Conservation (phyloP, 768 basidiomycete species). For the Boletus rubescentipes region DNA sequence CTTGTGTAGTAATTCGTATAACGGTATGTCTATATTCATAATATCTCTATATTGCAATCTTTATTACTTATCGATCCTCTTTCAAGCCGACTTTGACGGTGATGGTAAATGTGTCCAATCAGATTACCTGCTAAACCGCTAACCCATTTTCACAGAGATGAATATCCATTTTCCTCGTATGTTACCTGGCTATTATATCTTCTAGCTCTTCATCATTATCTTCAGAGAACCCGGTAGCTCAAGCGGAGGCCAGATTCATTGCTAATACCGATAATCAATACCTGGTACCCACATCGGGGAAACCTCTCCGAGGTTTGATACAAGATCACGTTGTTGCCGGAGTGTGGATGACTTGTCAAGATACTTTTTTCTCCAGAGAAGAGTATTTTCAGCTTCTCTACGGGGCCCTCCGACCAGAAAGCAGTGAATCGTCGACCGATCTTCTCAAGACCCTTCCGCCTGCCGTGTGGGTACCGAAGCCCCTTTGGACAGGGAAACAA, state of each 20-base stretch:
- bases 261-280: slow-evolving; percentile 99
- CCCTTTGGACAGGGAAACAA: slow-evolving; percentile 98
- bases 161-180: slow-evolving; percentile 98
- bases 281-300: slow-evolving; percentile 97
- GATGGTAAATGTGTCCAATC: slow-evolving; percentile 55
- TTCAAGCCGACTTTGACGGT: slow-evolving; percentile 85
- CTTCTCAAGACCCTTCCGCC: slow-evolving; percentile 84
- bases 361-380: slow-evolving; percentile 91
- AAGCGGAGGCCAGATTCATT: slow-evolving; percentile 90
- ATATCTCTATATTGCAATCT: slow-evolving; percentile 1
- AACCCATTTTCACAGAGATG: slow-evolving; percentile 66
- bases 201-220: not conserved
- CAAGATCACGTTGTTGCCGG: slow-evolving; percentile 99
- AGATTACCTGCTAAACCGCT: not conserved
- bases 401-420: slow-evolving; percentile 90
- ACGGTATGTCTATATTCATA: slow-evolving; percentile 53
- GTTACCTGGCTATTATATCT: slow-evolving; percentile 27
- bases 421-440: slow-evolving; percentile 52
- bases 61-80: slow-evolving; percentile 7
- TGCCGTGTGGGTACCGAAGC: slow-evolving; percentile 85
- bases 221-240: slow-evolving; percentile 89
- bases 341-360: slow-evolving; percentile 98
- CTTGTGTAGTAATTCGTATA: slow-evolving; percentile 85
- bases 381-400: slow-evolving; percentile 97
- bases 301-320: slow-evolving; percentile 94